Base-by-base conservation (phyloP, 176 grass and related monocot genomes). In the Aegilops umbellulata region DNA sequence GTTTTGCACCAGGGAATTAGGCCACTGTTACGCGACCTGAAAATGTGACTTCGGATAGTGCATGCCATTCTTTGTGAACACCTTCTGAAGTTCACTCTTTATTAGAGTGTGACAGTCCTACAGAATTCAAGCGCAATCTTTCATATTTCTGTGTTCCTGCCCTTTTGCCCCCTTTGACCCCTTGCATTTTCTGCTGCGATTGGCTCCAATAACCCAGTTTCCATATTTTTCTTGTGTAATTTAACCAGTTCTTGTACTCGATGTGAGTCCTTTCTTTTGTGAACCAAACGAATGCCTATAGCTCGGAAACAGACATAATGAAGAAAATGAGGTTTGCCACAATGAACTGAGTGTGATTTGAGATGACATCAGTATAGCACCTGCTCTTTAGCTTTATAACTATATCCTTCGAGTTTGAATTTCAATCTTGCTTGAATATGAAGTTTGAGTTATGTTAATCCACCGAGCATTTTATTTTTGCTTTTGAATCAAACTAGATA, bases 391-490 rank as follows among this genome's bases (percentile, higher is more conserved):
- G 66, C 39, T 53, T 82, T 73, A 79, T 83, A 32, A 27, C 65
- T 72, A 36, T 66, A 13, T 60, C 65, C 72, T 53, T 65, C 8
- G 31, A 72, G 68, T 83, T 66, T 65, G 13, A 58, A 79, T 71
- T 36, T 80, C 79, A 7, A 38, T 38, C 49, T 85, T 87, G 66
- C 80, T 87, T 90, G 60, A 62, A 68, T 84, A 36, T 24, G 29
- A 90, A 83, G 84, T 74, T 65, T 74, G 44, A 76, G 41, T 74
- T 80, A 62, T 30, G 15, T 42, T 58, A 10, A 61, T 74, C 24
- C 8, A 5, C 65, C 25, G 13, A 47, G 20, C 57, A 65, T 61
- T 77, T 51, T 61, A 38, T 49, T 51, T 76, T 81, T 83, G 0
- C 49, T 39, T 32, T 90, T 12, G 6, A 79, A 83, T 87, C 39